A percentile compares a stretch with the other conserved stretches of the same genome.
These are phyloP conservation scores for Orbilia oligospora DNA, from an alignment of 2,329 filamentous ascomycete species.

Conservation along the genomic window DNA sequence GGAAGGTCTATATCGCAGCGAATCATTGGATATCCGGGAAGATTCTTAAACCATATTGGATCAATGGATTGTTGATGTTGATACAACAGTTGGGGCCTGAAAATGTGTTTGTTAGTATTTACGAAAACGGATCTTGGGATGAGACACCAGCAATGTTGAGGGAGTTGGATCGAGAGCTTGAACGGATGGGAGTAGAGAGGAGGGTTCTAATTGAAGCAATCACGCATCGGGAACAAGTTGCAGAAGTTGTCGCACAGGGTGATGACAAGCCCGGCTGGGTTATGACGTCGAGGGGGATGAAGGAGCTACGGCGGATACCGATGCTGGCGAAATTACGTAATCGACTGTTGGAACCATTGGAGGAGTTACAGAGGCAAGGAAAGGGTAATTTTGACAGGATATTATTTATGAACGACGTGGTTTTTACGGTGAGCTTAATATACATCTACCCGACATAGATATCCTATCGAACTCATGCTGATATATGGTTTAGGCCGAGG, in stretches of 20 bases:
- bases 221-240: slow-evolving; percentile 73
- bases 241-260: slow-evolving; percentile 65
- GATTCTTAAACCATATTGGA: slow-evolving; percentile 76
- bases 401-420: slow-evolving; percentile 76
- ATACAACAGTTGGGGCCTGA: slow-evolving; percentile 73
- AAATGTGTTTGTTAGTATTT: slow-evolving; percentile 78
- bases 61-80: slow-evolving; percentile 73
- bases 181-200: slow-evolving; percentile 71
- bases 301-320: slow-evolving; percentile 77
- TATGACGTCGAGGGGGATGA: slow-evolving; percentile 71
- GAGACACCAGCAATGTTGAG: slow-evolving; percentile 75
- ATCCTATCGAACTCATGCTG: neutral
- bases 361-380: slow-evolving; percentile 67
- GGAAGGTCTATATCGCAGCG: slow-evolving; percentile 75
- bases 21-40: slow-evolving; percentile 78
- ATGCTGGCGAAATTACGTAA: slow-evolving; percentile 78
- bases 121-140: slow-evolving; percentile 79
- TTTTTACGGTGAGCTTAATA: slow-evolving; percentile 73
- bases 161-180: slow-evolving; percentile 73
- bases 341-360: slow-evolving; percentile 74
- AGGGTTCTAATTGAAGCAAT: slow-evolving; percentile 74
- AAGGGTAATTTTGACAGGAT: slow-evolving; percentile 72
- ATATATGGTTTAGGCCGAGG: slow-evolving; percentile 68
- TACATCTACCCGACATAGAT: neutral
- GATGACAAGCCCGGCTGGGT: slow-evolving; percentile 74